A percentile compares a stretch with the other conserved stretches of the same genome.
phyloP scores from a whole-genome alignment of 768 basidiomycete genomes.

The Leucosporidium scottii region DNA sequence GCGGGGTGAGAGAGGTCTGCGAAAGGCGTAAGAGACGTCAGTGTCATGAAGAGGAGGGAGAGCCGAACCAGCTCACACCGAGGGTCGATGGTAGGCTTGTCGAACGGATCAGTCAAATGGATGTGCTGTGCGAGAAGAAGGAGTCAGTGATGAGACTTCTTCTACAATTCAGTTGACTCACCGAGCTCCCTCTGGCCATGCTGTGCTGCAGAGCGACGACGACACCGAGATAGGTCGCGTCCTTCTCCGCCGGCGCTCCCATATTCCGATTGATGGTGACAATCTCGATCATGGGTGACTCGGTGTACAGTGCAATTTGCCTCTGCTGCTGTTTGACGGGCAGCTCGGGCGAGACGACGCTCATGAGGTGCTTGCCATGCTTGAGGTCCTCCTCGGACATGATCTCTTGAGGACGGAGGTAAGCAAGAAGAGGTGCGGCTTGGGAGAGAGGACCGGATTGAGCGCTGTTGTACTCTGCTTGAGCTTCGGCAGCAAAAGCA shows the following conservation, averaged over 20 bases:
- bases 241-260: constrained; percentile 21
- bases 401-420: constrained; percentile 11
- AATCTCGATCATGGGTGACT: constrained; percentile 20
- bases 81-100: too few relatives aligned
- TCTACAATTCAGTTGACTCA: constrained; percentile 1
- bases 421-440: constrained; percentile 10
- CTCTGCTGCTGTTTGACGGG: neutral
- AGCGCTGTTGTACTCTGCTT: constrained; percentile 7
- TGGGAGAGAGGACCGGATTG: constrained; percentile 19
- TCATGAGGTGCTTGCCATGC: constrained; percentile 1
- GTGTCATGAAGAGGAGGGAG: too few relatives aligned
- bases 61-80: too few relatives aligned
- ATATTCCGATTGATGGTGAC: constrained; percentile 16
- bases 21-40: too few relatives aligned
- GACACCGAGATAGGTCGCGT: constrained; percentile 48
- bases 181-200: constrained; percentile 19
- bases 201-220: constrained; percentile 19
- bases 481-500: neutral
- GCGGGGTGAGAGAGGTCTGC: neutral
- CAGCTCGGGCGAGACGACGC: constrained; percentile 5
- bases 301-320: neutral
- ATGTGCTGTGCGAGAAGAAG: too few relatives aligned
- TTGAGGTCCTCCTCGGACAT: neutral
- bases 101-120: too few relatives aligned
- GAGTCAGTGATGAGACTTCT: too few relatives aligned